These are phyloP conservation scores for Hygrophorus pudorinus DNA, from an alignment of 768 basidiomycete genomes.

Conservation along the genomic window DNA sequence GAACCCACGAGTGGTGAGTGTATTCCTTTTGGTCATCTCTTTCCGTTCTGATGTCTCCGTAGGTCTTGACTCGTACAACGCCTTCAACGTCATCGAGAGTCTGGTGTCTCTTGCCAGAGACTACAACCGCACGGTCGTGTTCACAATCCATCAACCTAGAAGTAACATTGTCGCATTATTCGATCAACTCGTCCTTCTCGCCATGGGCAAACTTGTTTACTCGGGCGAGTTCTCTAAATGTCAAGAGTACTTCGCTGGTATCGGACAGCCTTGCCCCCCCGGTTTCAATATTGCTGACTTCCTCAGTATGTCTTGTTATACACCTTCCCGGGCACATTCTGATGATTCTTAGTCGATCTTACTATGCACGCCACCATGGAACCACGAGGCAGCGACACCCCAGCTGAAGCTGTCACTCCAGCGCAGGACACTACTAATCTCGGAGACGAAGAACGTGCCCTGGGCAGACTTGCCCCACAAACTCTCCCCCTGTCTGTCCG, in stretches of 20 bases:
- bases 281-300: slow-evolving; percentile 98
- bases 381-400: slow-evolving; percentile 22
- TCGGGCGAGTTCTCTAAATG: slow-evolving; percentile 69
- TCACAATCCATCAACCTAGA: slow-evolving; percentile 97
- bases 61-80: slow-evolving; percentile 94
- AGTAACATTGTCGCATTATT: slow-evolving; percentile 96
- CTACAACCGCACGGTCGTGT: slow-evolving; percentile 91
- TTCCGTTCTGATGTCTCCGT: background rate
- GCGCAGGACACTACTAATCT: slow-evolving; percentile 32
- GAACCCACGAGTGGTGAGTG: slow-evolving; percentile 89
- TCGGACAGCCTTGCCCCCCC: slow-evolving; percentile 78
- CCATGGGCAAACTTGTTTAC: slow-evolving; percentile 76
- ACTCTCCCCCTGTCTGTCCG: slow-evolving; percentile 27
- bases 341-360: slow-evolving; percentile 45
- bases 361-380: slow-evolving; percentile 50
- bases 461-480: slow-evolving; percentile 19
- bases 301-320: slow-evolving; percentile 52
- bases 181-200: slow-evolving; percentile 82
- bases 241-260: slow-evolving; percentile 68
- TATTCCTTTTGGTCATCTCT: background rate
- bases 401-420: slow-evolving; percentile 29
- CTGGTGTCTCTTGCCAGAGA: slow-evolving; percentile 76
- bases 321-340: background rate
- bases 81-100: slow-evolving; percentile 87
- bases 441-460: slow-evolving; percentile 63